Evolutionary conservation across 495 filamentous ascomycete genomes (phyloP).

Genomic region (Pyrenula aspistea): DNA sequence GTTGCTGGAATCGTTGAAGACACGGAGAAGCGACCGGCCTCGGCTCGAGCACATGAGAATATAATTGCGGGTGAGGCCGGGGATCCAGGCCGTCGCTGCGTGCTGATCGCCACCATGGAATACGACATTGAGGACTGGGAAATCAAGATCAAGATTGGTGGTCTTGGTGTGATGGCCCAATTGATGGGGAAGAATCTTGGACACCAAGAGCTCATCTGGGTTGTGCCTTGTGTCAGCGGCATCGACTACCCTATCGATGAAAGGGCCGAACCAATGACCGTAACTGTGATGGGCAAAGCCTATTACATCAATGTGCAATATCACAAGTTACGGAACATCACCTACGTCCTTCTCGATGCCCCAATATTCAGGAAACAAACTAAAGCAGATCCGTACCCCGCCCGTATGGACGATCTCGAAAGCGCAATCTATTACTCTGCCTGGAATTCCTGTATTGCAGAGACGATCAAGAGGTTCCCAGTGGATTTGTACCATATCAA

Average conservation of each 20-base stretch:
- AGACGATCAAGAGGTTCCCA: conserved; percentile 27
- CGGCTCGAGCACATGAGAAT: conserved; percentile 4
- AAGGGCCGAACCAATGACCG: conserved; percentile 28
- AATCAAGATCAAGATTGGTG: conserved; percentile 38
- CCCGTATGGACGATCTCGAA: conserved; percentile 37
- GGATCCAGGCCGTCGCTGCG: conserved; percentile 14
- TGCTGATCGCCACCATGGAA: conserved; percentile 39
- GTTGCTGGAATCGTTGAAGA: conserved; percentile 1
- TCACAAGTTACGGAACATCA: conserved; percentile 35
- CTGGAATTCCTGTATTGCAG: conserved; percentile 53
- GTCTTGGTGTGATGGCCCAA: conserved; percentile 38
- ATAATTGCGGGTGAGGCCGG: conserved; percentile 3
- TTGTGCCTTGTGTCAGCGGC: conserved; percentile 37
- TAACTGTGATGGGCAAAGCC: conserved; percentile 27
- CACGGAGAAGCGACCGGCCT: neutral
- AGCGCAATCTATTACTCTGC: conserved; percentile 51
- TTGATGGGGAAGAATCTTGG: conserved; percentile 36
- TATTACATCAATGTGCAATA: conserved; percentile 34
- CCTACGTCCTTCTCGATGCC: conserved; percentile 34
- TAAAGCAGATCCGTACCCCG: conserved; percentile 32
- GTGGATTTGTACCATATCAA: conserved; percentile 59
- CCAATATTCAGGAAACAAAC: conserved; percentile 34
- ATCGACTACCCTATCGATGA: conserved; percentile 35
- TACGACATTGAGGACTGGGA: conserved; percentile 39
- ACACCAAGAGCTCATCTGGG: conserved; percentile 39